phyloP scores from a whole-genome alignment of 805 yeast species.

The Debaryomyces hansenii region DNA sequence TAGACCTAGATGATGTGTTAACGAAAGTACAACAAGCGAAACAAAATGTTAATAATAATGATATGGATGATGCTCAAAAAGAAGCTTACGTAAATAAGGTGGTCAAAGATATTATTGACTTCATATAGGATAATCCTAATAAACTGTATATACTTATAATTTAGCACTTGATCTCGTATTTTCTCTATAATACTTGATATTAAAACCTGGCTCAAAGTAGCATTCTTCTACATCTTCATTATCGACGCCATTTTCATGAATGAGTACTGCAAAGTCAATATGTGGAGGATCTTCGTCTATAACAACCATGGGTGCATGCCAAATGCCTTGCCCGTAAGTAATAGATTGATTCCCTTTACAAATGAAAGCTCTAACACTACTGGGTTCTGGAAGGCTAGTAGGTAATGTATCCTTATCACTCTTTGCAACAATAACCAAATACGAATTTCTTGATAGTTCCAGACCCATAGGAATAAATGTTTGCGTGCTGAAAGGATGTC shows the following conservation, averaged over 20 bases:
- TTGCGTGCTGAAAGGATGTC: conserved; percentile 89
- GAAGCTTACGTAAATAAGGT: conserved; percentile 32
- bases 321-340: conserved; percentile 79
- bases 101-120: conserved; percentile 41
- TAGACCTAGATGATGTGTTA: conserved; percentile 32
- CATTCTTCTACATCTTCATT: conserved; percentile 84
- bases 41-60: conserved; percentile 17
- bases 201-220: conserved; percentile 60
- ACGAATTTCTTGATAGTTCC: conserved; percentile 47
- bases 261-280: conserved; percentile 82
- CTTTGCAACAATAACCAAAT: conserved; percentile 78
- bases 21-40: conserved; percentile 36
- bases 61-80: conserved; percentile 25
- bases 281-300: conserved; percentile 52
- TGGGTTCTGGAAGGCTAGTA: conserved; percentile 60
- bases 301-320: conserved; percentile 98
- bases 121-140: conserved; percentile 19
- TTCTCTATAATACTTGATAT: conserved; percentile 24
- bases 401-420: conserved; percentile 36
- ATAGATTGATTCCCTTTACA: conserved; percentile 86
- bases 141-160: conserved; percentile 8
- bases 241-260: conserved; percentile 78
- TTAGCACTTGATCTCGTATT: conserved; percentile 4
- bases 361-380: conserved; percentile 61
- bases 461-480: conserved; percentile 91